Evolutionary conservation across 1,139 yeast genomes (phyloP).

Genomic region (Debaryomyces sp.): DNA sequence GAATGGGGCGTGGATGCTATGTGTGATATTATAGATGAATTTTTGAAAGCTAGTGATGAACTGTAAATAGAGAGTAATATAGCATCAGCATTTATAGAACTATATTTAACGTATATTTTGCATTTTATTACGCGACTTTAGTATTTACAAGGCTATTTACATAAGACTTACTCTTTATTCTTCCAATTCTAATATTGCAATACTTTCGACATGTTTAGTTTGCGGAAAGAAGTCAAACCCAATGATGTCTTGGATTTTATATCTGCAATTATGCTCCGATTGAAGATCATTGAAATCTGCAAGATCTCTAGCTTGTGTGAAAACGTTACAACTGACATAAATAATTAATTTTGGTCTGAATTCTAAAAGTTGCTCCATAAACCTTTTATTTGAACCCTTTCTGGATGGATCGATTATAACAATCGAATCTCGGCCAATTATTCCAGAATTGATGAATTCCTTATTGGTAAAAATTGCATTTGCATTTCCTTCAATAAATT

Average conservation of each 20-base stretch:
- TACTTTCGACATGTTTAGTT: conserved; percentile 50
- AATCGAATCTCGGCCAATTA: conserved; percentile 35
- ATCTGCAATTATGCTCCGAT: conserved; percentile 17
- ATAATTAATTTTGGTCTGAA: conserved; percentile 42
- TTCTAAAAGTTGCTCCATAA: conserved; percentile 37
- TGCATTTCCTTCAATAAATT: conserved; percentile 43
- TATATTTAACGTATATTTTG: background rate
- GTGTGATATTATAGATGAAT: conserved; percentile 57
- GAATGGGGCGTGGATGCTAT: conserved; percentile 70
- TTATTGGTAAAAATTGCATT: conserved; percentile 34
- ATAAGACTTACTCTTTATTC: background rate
- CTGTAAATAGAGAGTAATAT: conserved; percentile 1
- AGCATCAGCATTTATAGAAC: background rate
- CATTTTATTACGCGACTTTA: background rate
- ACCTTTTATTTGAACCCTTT: conserved; percentile 40
- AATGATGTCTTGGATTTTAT: conserved; percentile 32
- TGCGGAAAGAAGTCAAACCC: conserved; percentile 55
- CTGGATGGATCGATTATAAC: conserved; percentile 52
- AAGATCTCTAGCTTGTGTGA: conserved; percentile 50
- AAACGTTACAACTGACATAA: conserved; percentile 50
- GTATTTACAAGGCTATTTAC: background rate
- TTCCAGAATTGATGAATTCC: conserved; percentile 25
- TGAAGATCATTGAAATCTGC: conserved; percentile 30
- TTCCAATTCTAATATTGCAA: conserved; percentile 37
- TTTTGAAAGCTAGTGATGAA: conserved; percentile 22